Conservation (phyloP, 257 asterid species). For the Cruciata laevipes region DNA sequence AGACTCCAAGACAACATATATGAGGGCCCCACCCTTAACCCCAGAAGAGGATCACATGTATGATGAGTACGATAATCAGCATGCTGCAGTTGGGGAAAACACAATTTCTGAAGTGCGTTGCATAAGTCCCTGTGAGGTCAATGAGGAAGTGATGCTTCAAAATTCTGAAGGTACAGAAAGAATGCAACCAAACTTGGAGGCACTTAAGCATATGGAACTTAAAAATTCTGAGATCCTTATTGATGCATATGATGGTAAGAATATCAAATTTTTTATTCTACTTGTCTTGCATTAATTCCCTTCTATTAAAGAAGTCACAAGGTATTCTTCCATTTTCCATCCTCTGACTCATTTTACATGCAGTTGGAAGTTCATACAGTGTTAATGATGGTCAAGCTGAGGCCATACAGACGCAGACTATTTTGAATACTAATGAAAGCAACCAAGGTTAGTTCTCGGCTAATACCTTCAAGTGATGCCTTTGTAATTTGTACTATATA, state of each 20-base stretch:
- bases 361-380: not conserved
- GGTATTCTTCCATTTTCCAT: not conserved
- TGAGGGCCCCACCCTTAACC: not conserved
- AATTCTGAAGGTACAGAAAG: not conserved
- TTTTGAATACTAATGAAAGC: not conserved
- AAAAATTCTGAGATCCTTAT: not conserved
- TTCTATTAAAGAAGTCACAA: no score
- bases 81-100: not conserved
- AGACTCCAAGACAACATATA: no score
- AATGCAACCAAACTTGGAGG: not conserved
- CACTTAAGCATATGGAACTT: not conserved
- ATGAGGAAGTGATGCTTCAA: not conserved
- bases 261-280: no score
- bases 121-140: not conserved
- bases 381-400: not conserved
- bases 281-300: not conserved
- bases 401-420: not conserved
- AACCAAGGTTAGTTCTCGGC: not conserved
- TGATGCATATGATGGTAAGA: not conserved
- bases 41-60: not conserved
- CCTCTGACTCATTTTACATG: not conserved
- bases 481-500: not conserved
- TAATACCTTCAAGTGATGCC: not conserved
- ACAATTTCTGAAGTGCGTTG: not conserved
- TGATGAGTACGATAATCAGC: not conserved